A percentile compares a stretch with the other conserved stretches of the same genome.
Conservation (phyloP, 2,329 filamentous ascomycete genomes). For the Colletotrichum godetiae region DNA sequence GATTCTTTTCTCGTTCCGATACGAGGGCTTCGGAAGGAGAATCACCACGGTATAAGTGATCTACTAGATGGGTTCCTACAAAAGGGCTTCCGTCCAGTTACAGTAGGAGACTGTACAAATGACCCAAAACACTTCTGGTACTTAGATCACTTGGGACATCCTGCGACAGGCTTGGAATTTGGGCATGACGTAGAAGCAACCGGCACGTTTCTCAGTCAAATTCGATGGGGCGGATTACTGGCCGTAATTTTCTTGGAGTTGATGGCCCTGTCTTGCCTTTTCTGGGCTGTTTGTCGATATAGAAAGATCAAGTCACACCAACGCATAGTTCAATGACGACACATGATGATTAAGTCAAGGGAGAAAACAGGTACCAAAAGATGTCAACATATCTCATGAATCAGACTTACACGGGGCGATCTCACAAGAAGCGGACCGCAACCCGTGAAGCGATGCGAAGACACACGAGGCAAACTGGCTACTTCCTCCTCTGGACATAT, state of each 20-base stretch:
- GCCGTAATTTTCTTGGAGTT: background rate
- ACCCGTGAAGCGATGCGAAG: too few relatives aligned
- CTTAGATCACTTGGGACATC: background rate
- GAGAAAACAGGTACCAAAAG: background rate
- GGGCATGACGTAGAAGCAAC: background rate
- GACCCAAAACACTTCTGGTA: slow-evolving; percentile 6
- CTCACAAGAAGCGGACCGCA: too few relatives aligned
- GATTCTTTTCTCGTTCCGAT: background rate
- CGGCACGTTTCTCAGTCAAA: background rate
- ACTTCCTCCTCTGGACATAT: too few relatives aligned
- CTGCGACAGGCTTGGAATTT: background rate
- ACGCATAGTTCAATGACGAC: background rate
- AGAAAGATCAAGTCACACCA: slow-evolving; percentile 1
- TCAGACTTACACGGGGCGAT: background rate
- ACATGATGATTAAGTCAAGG: background rate
- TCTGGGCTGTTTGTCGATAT: slow-evolving; percentile 1
- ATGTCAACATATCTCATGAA: background rate
- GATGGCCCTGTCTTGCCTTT: background rate
- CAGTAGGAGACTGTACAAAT: slow-evolving; percentile 7
- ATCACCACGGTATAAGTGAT: background rate
- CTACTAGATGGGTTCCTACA: background rate
- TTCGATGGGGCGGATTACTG: background rate
- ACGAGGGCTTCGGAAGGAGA: background rate
- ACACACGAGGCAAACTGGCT: too few relatives aligned
- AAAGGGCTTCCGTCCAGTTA: slow-evolving; percentile 1